A percentile compares a stretch with the other conserved stretches of the same genome.
phyloP scores from a whole-genome alignment of 2,329 filamentous ascomycete species.

The Graphiopsis chlorocephala region DNA sequence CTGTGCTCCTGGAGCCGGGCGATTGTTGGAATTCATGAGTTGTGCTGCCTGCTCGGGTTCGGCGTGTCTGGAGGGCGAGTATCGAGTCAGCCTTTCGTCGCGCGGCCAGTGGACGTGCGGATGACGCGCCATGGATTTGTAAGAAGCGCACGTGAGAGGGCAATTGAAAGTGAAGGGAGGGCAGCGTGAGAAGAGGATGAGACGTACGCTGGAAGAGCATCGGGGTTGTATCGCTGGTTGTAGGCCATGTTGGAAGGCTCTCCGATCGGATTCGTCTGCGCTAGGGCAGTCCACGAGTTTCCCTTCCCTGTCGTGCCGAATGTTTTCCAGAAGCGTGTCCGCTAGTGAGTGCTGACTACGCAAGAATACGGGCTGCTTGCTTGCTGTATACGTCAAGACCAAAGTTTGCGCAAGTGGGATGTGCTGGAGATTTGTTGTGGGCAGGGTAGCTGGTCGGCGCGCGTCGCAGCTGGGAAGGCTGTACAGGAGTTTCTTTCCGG shows the following conservation, averaged over 20 bases:
- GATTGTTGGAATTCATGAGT: constrained; percentile 33
- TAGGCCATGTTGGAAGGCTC: constrained; percentile 69
- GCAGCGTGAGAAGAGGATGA: constrained; percentile 3
- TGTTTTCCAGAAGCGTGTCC: not conserved
- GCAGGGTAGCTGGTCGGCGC: not conserved
- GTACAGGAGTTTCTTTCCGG: not conserved
- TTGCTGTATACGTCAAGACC: not conserved
- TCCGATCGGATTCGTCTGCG: constrained; percentile 11
- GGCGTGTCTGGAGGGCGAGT: constrained; percentile 56
- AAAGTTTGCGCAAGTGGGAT: not conserved
- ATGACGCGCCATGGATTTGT: not conserved
- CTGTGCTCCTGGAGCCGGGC: constrained; percentile 26
- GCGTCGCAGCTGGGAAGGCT: not conserved
- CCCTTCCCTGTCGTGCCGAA: not conserved
- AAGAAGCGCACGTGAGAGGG: not conserved
- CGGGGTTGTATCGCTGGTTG: constrained; percentile 88
- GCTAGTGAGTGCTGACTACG: constrained; percentile 14
- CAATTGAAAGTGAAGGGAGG: constrained; percentile 8
- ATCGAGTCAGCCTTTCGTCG: constrained; percentile 23
- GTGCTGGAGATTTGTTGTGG: not conserved
- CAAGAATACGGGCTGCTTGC: constrained; percentile 4
- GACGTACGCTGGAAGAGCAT: constrained; percentile 85
- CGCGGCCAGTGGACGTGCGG: constrained; percentile 11
- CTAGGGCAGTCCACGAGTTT: constrained; percentile 1
- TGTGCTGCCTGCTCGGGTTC: constrained; percentile 63